phyloP scores from a whole-genome alignment of 2,329 filamentous ascomycete genomes.

The Xylogone sp. region DNA sequence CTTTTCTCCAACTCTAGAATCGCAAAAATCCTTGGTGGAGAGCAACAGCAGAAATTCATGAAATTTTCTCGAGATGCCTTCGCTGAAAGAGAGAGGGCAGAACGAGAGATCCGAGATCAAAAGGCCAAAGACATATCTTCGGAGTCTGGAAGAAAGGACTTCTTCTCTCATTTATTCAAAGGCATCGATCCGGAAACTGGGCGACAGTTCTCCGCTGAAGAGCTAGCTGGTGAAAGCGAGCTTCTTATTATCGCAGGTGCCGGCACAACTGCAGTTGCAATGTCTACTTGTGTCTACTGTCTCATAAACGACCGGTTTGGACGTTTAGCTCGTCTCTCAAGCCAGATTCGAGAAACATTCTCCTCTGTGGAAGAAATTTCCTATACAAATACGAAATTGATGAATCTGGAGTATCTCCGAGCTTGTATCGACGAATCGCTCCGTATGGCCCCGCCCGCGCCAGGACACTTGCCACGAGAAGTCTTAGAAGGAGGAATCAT shows the following conservation, averaged over 20 bases:
- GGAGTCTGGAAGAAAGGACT: neutral
- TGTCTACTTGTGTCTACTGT: conserved; percentile 38
- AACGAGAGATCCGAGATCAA: neutral
- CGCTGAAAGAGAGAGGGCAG: neutral
- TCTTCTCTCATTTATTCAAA: neutral
- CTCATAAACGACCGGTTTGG: conserved; percentile 28
- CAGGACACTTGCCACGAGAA: conserved; percentile 38
- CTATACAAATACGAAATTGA: neutral
- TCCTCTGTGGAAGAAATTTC: neutral
- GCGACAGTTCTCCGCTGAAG: neutral
- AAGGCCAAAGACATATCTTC: neutral
- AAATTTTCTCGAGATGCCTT: neutral
- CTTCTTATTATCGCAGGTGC: conserved; percentile 22
- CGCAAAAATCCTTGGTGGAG: neutral
- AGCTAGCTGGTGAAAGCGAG: neutral
- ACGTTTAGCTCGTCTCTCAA: neutral
- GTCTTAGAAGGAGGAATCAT: conserved; percentile 26
- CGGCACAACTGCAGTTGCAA: conserved; percentile 42
- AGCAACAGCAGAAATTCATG: neutral
- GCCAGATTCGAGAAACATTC: conserved; percentile 1
- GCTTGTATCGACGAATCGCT: conserved; percentile 44
- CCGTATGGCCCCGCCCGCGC: conserved; percentile 40
- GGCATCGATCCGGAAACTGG: neutral
- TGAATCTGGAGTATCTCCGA: conserved; percentile 16
- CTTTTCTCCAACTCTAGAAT: neutral